Percentiles rank a stretch among this genome's conserved stretches.
These are phyloP conservation scores for Ramularia endophylla DNA, from an alignment of 2,329 filamentous ascomycete genomes.

Conservation along the genomic window DNA sequence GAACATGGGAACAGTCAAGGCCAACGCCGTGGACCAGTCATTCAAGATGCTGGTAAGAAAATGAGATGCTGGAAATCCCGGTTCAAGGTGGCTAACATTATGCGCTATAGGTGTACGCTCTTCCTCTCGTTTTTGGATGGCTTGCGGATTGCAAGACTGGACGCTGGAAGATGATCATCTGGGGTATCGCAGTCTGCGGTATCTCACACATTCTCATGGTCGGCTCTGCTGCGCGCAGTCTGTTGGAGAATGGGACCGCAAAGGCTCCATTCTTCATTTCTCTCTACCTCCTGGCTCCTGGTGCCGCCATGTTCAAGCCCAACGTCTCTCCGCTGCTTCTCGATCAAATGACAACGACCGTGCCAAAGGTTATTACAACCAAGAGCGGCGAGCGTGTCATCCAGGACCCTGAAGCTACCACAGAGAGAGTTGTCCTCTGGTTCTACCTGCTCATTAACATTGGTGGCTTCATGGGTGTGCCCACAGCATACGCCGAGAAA, in stretches of 20 bases:
- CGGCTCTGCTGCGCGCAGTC: slow-evolving; percentile 17
- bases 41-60: slow-evolving; percentile 53
- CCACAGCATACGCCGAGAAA: slow-evolving; percentile 52
- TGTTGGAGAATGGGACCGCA: slow-evolving; percentile 31
- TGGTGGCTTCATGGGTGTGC: slow-evolving; percentile 18
- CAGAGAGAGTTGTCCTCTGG: slow-evolving; percentile 48
- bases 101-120: too few species aligned
- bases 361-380: slow-evolving; percentile 33
- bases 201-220: slow-evolving; percentile 32
- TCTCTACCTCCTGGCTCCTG: slow-evolving; percentile 36
- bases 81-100: too few species aligned
- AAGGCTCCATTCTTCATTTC: slow-evolving; percentile 37
- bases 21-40: slow-evolving; percentile 49
- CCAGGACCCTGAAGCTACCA: slow-evolving; percentile 41
- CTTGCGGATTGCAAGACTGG: slow-evolving; percentile 40
- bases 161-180: slow-evolving; percentile 35
- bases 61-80: too few species aligned
- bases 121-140: slow-evolving; percentile 42
- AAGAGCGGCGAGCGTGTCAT: slow-evolving; percentile 42
- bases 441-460: slow-evolving; percentile 70
- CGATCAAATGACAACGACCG: slow-evolving; percentile 40
- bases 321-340: slow-evolving; percentile 56
- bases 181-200: slow-evolving; percentile 36
- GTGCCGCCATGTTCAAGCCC: slow-evolving; percentile 57
- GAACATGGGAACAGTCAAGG: slow-evolving; percentile 65